Evolutionary conservation across 2,329 filamentous ascomycete species (phyloP).

Genomic region (Corniculantispora saksenae): DNA sequence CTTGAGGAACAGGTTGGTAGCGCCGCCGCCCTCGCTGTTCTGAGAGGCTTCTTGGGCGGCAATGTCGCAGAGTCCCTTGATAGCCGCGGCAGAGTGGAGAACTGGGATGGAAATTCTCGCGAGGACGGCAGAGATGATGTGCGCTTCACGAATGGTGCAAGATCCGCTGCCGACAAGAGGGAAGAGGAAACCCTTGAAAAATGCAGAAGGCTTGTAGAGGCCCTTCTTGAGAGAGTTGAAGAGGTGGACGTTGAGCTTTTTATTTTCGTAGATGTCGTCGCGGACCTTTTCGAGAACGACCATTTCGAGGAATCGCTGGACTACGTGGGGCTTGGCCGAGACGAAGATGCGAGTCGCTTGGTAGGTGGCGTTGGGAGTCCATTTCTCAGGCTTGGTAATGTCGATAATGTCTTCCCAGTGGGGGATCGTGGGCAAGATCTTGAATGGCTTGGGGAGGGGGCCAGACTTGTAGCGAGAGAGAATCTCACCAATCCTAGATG

Average conservation of each 20-base stretch:
- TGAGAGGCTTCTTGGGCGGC: slow-evolving; percentile 84
- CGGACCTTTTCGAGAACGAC: slow-evolving; percentile 88
- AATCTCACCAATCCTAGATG: slow-evolving; percentile 73
- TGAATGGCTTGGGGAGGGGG: slow-evolving; percentile 96
- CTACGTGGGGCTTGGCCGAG: slow-evolving; percentile 75
- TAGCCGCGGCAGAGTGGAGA: slow-evolving; percentile 85
- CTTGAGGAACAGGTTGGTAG: slow-evolving; percentile 94
- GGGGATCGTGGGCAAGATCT: slow-evolving; percentile 88
- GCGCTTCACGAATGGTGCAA: slow-evolving; percentile 90
- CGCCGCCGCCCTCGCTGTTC: slow-evolving; percentile 82
- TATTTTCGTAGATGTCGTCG: slow-evolving; percentile 89
- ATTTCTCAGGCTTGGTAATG: slow-evolving; percentile 75
- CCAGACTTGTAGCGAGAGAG: slow-evolving; percentile 92
- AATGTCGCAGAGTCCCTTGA: slow-evolving; percentile 92
- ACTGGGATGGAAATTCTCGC: slow-evolving; percentile 85
- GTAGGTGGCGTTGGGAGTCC: slow-evolving; percentile 77
- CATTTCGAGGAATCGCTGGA: slow-evolving; percentile 82
- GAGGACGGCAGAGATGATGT: slow-evolving; percentile 86
- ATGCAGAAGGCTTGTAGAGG: slow-evolving; percentile 90
- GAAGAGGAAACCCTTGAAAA: slow-evolving; percentile 96
- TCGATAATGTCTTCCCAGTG: slow-evolving; percentile 86
- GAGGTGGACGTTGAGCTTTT: slow-evolving; percentile 92
- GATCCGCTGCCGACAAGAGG: slow-evolving; percentile 81
- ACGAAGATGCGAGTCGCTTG: slow-evolving; percentile 92
- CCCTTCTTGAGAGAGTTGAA: slow-evolving; percentile 91